Evolutionary conservation across 2,329 filamentous ascomycete species (phyloP), one percentile per base, ranked within the genome.

Genomic region (Pezicula radicicola): DNA sequence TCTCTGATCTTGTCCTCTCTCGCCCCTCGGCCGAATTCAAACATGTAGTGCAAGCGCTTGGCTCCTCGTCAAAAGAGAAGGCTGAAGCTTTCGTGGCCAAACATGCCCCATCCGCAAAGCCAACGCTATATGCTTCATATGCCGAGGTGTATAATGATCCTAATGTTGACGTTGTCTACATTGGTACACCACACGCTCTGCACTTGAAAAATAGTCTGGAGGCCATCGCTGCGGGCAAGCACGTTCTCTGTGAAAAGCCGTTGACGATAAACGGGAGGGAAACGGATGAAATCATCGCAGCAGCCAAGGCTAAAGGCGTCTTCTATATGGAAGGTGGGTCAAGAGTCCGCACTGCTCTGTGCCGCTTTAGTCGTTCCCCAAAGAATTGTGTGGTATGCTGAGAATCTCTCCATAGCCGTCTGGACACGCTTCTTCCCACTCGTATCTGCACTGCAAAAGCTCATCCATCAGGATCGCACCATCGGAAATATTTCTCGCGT

Each of bases 401-500:
- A 21, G 21, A 21, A 5, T 21, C 21, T 21, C 21, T 15, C n/a
- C 13, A 13, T 40, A 61, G 81, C 81, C n/a, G 81, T 86, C 4
- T 87, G 84, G 84, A 87, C 83, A 18, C 73, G 84, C 36, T 87
- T 83, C 68, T 85, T 87, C 71, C 84, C 84, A 0, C 64, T 87
- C 6, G 82, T 78, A 42, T 72, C 81, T 53, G 16, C 16, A n/a
- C n/a, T 53, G 6, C 21, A 48, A 18, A 7, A 21, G 6, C 33
- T 48, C 7, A 13, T 56, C 12, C 46, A 52, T 19, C n/a, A 7
- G 3, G 39, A 55, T 27, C 74, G 80, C 37, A 71, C 81, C 12
- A 64, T 68, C 19, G 72, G 72, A 2, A 66, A 68, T 37, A 70
- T 76, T 45, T 71, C 66, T 25, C 74, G 72, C 13, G 56, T 64